Evolutionary conservation across 2,329 filamentous ascomycete genomes (phyloP), one percentile per base, ranked within the genome.

Genomic region (Scytalidium lignicola): DNA sequence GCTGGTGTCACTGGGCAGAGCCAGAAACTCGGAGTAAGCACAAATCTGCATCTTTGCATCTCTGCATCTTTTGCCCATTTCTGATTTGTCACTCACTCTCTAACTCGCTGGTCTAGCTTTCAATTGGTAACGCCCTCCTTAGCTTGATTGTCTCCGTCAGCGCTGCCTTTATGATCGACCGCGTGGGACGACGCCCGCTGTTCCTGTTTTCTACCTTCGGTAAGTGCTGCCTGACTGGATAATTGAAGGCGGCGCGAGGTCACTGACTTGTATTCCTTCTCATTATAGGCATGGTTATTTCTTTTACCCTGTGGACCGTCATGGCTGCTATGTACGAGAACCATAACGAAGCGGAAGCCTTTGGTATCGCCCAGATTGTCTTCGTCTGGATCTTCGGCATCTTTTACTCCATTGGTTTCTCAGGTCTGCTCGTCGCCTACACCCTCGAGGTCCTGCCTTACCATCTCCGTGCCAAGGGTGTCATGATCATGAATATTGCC

Each of bases 401-500:
- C 49, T 70, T 74, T 56, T 80, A 80, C 67, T 68, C 72, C 4
- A 58, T 79, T 29, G 79, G 76, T 1, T 80, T 79, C 65, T 74
- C 78, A 3, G 76, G 78, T 2, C 73, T 8, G 76, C 78, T 0
- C 73, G 74, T 49, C 75, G 71, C 79, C 46, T 55, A 55, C 43
- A 49, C 48, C 15, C 22, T 44, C 13, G 50, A 55, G 23, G 47
- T 55, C 19, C 29, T 52, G 17, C 50, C 47, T 17, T 52, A 50
- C 39, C 39, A 37, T 18, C 40, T 50, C n/a, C 47, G 47, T 22
- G 46, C 46, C 46, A 58, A 55, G 51, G 56, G 55, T 41, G 46
- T 79, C 74, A 78, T 77, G 70, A 71, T 83, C 54, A 79, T 83
- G 75, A 82, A 83, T 61, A 74, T 83, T 47, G 75, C 74, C 19